These are phyloP conservation scores for Thinopyrum elongatum DNA, from an alignment of 176 grass and related monocot species.

Conservation along the genomic window DNA sequence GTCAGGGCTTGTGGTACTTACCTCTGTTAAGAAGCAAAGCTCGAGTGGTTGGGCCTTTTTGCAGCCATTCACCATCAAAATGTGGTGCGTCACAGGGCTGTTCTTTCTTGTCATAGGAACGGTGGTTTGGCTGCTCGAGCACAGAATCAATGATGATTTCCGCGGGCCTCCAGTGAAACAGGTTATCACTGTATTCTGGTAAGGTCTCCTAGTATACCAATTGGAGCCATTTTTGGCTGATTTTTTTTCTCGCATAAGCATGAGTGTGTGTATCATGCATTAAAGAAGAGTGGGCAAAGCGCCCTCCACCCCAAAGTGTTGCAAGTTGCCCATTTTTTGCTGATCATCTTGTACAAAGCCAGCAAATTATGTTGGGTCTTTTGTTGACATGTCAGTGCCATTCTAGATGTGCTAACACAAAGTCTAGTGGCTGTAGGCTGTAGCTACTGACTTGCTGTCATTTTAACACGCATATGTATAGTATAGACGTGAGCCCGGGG, in stretches of 20 bases:
- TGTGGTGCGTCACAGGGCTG: slow-evolving; percentile 80
- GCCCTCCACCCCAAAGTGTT: no score
- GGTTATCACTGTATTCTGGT: slow-evolving; percentile 79
- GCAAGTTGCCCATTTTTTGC: not conserved
- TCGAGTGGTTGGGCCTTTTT: slow-evolving; percentile 76
- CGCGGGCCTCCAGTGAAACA: slow-evolving; percentile 74
- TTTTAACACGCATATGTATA: not conserved
- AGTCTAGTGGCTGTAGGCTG: not conserved
- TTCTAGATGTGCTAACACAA: not conserved
- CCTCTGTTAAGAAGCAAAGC: slow-evolving; percentile 54
- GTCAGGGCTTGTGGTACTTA: slow-evolving; percentile 77
- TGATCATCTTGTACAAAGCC: not conserved
- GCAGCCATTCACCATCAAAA: slow-evolving; percentile 72
- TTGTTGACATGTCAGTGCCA: not conserved
- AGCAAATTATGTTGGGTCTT: not conserved
- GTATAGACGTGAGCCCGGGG: not conserved
- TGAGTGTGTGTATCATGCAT: no score
- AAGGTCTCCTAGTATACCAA: slow-evolving; percentile 5
- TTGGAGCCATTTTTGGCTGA: not conserved
- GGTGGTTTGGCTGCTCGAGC: slow-evolving; percentile 84
- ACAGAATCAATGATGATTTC: slow-evolving; percentile 88
- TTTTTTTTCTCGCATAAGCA: no score
- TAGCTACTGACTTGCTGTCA: not conserved
- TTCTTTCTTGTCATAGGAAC: slow-evolving; percentile 77
- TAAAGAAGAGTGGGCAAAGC: no score